Evolutionary conservation across 176 grass and related monocot species (phyloP).

Genomic region (Eragrostis curvula): DNA sequence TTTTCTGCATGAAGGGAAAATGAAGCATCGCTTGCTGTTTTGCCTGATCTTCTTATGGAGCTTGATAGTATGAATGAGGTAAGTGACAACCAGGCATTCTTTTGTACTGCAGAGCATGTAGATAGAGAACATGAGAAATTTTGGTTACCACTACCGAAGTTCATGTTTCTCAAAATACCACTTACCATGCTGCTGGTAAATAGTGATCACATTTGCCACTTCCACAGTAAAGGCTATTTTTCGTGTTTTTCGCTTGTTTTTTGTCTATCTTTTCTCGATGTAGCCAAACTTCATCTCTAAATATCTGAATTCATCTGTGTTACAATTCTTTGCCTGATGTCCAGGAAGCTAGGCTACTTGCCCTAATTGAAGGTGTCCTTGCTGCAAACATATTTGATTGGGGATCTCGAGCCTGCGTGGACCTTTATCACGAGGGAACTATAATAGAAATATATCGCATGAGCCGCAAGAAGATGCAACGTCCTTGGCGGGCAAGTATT

Average conservation of each 20-base stretch:
- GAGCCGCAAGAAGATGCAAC: constrained; percentile 99
- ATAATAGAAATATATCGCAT: constrained; percentile 99
- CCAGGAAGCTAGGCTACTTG: constrained; percentile 92
- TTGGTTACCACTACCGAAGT: not conserved
- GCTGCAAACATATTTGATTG: constrained; percentile 99
- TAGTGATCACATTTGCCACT: constrained; percentile 2
- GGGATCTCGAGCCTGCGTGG: constrained; percentile 98
- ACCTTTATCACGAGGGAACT: constrained; percentile 98
- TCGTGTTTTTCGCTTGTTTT: not conserved
- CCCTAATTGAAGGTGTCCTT: constrained; percentile 92
- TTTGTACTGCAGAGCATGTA: not conserved
- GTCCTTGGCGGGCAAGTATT: constrained; percentile 89
- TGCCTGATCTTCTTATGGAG: constrained; percentile 95
- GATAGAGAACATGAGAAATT: not conserved
- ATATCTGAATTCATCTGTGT: constrained; percentile 34
- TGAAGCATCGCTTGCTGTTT: constrained; percentile 96
- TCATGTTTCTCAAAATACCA: constrained; percentile 20
- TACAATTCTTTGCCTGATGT: constrained; percentile 29
- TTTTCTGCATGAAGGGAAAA: constrained; percentile 79
- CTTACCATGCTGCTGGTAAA: constrained; percentile 16
- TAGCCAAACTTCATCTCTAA: constrained; percentile 11
- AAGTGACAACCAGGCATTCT: constrained; percentile 15
- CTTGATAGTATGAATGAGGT: constrained; percentile 98
- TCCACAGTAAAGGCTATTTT: constrained; percentile 8
- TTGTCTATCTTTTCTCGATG: constrained; percentile 21